Conservation (phyloP, 495 filamentous ascomycete genomes). For the Pyrenula massariospora region DNA sequence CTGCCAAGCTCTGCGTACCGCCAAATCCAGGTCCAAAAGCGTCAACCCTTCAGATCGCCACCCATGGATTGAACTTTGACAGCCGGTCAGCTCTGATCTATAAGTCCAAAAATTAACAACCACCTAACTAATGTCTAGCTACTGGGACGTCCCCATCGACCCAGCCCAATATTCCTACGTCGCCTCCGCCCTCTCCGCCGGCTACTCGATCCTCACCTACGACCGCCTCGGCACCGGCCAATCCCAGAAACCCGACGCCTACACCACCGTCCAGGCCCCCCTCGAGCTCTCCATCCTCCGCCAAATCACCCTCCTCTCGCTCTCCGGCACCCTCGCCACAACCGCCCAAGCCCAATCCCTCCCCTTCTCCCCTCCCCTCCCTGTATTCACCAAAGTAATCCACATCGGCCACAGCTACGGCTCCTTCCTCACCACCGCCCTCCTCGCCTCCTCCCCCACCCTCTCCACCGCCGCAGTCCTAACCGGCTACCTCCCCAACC, state of each 20-base stretch:
- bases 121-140: conserved; percentile 6
- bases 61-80: conserved; percentile 42
- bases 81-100: conserved; percentile 6
- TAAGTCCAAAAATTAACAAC: background rate
- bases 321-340: conserved; percentile 8
- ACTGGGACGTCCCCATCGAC: conserved; percentile 39
- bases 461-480: conserved; percentile 16
- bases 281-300: conserved; percentile 22
- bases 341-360: background rate
- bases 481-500: conserved; percentile 14
- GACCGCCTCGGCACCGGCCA: conserved; percentile 26
- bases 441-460: conserved; percentile 10
- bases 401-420: conserved; percentile 38
- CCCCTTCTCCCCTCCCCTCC: conserved; percentile 1
- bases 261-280: conserved; percentile 19
- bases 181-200: conserved; percentile 16
- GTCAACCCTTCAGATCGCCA: conserved; percentile 28
- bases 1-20: background rate
- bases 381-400: conserved; percentile 19
- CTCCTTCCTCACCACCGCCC: conserved; percentile 27
- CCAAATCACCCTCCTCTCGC: conserved; percentile 16
- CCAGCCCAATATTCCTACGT: conserved; percentile 35
- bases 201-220: conserved; percentile 27
- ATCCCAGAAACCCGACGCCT: conserved; percentile 21
- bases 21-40: background rate